Conservation (phyloP, 1,139 yeast species). For the Suhomyces anneliseae region DNA sequence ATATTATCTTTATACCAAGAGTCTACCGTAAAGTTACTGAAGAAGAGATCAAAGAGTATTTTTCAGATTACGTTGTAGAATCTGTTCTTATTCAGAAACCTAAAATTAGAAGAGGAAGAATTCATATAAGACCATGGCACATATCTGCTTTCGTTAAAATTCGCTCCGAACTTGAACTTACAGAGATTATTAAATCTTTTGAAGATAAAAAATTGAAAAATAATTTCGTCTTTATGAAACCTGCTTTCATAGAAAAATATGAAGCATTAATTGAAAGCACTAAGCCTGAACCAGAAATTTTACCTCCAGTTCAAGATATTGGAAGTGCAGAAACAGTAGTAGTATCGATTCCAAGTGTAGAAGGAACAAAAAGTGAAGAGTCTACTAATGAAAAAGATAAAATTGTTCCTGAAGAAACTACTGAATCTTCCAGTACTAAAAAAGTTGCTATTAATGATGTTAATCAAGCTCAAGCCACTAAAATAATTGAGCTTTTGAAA, state of each 20-base stretch:
- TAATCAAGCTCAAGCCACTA: too few species aligned
- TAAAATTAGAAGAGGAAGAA: not conserved
- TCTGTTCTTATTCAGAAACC: not conserved
- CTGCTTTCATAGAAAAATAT: conserved; percentile 43
- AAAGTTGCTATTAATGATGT: too few species aligned
- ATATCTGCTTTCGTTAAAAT: conserved; percentile 1
- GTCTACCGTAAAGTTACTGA: conserved; percentile 43
- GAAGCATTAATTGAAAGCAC: conserved; percentile 31
- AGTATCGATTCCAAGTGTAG: not conserved
- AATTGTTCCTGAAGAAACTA: too few species aligned
- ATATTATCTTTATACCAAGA: conserved; percentile 54
- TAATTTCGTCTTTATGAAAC: conserved; percentile 33
- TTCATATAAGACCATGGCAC: not conserved
- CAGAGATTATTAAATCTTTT: conserved; percentile 44
- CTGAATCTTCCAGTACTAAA: too few species aligned
- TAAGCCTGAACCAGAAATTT: not conserved
- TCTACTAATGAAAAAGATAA: not conserved
- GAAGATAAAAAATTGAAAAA: conserved; percentile 35
- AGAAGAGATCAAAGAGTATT: conserved; percentile 41
- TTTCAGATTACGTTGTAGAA: conserved; percentile 44
- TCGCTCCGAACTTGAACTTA: conserved; percentile 20
- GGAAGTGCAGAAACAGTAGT: not conserved
- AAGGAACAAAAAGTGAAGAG: not conserved
- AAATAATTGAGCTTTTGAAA: too few species aligned
- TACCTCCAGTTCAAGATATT: not conserved